Evolutionary conservation across 108 stramenopile species (phyloP).

Genomic region (Skeletonema potamos): DNA sequence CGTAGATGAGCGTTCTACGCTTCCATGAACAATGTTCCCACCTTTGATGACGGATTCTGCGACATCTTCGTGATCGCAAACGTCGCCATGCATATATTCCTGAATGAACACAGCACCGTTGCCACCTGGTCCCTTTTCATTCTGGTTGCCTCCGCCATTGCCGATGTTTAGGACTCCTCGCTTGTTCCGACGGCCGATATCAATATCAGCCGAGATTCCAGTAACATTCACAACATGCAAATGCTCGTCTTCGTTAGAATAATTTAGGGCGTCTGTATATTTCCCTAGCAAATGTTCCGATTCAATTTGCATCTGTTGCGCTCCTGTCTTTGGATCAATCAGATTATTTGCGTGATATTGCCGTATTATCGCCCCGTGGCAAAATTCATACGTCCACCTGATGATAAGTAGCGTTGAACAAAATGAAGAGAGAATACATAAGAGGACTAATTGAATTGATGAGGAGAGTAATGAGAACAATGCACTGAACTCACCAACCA

Average conservation of each 20-base stretch:
- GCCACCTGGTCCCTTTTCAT: constrained; percentile 36
- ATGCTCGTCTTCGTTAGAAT: constrained; percentile 63
- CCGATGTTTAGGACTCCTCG: neutral
- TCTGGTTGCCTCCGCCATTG: constrained; percentile 7
- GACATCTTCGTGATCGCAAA: constrained; percentile 78
- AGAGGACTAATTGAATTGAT: neutral
- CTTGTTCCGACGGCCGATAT: neutral
- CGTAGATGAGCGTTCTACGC: constrained; percentile 67
- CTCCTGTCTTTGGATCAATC: constrained; percentile 50
- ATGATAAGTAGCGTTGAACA: constrained; percentile 1
- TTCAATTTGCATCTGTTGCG: constrained; percentile 25
- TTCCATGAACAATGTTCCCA: constrained; percentile 59
- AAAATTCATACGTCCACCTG: constrained; percentile 82
- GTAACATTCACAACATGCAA: constrained; percentile 72
- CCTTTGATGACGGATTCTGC: constrained; percentile 80
- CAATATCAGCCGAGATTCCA: constrained; percentile 15
- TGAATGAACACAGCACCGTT: constrained; percentile 71
- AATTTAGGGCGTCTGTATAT: constrained; percentile 43
- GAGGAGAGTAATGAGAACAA: constrained; percentile 4
- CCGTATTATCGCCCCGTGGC: constrained; percentile 57
- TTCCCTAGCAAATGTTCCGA: constrained; percentile 64
- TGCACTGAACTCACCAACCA: constrained; percentile 33
- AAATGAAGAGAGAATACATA: neutral
- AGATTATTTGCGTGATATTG: constrained; percentile 70
- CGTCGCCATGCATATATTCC: constrained; percentile 73